These are phyloP conservation scores for Yarrowia sp. DNA, from an alignment of 805 yeast species.

Conservation along the genomic window DNA sequence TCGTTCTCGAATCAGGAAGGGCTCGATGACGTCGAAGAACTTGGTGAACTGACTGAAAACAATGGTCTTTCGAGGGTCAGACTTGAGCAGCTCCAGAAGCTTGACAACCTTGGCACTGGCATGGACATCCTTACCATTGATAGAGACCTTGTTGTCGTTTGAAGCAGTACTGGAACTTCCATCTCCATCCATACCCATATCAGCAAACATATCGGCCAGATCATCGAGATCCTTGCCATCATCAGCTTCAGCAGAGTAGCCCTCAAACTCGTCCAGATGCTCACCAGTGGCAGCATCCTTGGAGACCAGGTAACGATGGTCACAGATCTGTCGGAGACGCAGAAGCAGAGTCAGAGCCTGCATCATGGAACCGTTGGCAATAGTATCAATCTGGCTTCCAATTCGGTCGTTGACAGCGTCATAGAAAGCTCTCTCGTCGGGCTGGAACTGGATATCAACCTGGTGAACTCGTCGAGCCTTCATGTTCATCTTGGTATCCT, in stretches of 20 bases:
- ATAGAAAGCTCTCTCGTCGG: slow-evolving; percentile 48
- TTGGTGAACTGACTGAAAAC: slow-evolving; percentile 56
- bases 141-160: slow-evolving; percentile 41
- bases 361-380: slow-evolving; percentile 43
- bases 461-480: slow-evolving; percentile 45
- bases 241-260: slow-evolving; percentile 36
- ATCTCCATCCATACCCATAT: slow-evolving; percentile 41
- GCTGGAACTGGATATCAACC: slow-evolving; percentile 45
- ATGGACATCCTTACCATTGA: slow-evolving; percentile 41
- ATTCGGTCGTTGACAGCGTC: slow-evolving; percentile 44
- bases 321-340: slow-evolving; percentile 52
- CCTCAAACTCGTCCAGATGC: slow-evolving; percentile 43
- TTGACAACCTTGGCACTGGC: slow-evolving; percentile 51
- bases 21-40: slow-evolving; percentile 49
- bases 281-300: slow-evolving; percentile 24
- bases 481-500: slow-evolving; percentile 42
- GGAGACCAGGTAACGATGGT: slow-evolving; percentile 45
- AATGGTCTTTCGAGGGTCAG: slow-evolving; percentile 53
- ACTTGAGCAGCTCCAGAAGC: slow-evolving; percentile 50
- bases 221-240: slow-evolving; percentile 45
- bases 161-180: neutral
- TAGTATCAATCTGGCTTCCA: slow-evolving; percentile 29
- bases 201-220: slow-evolving; percentile 46
- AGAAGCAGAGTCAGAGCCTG: slow-evolving; percentile 48
- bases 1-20: slow-evolving; percentile 48